Percentiles rank a stretch among this genome's conserved stretches.
phyloP scores from a whole-genome alignment of 768 basidiomycete species.

The Trametes sanguinea region DNA sequence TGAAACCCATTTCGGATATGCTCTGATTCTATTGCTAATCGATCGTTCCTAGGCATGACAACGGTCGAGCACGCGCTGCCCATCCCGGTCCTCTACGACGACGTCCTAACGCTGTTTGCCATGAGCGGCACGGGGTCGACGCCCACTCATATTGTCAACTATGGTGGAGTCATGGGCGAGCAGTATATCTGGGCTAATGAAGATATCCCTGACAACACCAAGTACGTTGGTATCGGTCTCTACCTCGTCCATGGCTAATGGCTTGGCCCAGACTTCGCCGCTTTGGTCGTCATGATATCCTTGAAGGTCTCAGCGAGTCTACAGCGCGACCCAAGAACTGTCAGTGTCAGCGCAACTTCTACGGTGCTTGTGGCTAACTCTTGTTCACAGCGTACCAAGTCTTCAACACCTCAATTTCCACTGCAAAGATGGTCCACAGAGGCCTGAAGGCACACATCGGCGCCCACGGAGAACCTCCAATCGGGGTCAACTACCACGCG shows the following conservation, averaged over 20 bases:
- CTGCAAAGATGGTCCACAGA: slow-evolving; percentile 66
- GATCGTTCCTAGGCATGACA: slow-evolving; percentile 60
- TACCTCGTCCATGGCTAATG: not conserved
- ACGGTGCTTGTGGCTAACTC: not conserved
- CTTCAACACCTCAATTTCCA: slow-evolving; percentile 69
- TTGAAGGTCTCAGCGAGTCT: slow-evolving; percentile 62
- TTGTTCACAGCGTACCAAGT: slow-evolving; percentile 53
- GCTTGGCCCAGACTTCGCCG: slow-evolving; percentile 50
- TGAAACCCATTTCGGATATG: slow-evolving; percentile 26
- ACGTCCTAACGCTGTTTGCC: slow-evolving; percentile 61
- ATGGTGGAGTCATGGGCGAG: slow-evolving; percentile 72
- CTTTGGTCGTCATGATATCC: slow-evolving; percentile 64
- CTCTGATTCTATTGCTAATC: not conserved
- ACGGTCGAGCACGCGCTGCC: slow-evolving; percentile 75
- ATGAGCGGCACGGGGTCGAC: slow-evolving; percentile 71
- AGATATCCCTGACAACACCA: slow-evolving; percentile 67
- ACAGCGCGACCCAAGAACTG: slow-evolving; percentile 60
- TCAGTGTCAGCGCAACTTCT: slow-evolving; percentile 34
- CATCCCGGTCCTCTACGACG: slow-evolving; percentile 64
- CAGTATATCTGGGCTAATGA: slow-evolving; percentile 65
- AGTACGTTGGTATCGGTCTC: slow-evolving; percentile 43
- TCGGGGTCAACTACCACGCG: slow-evolving; percentile 76
- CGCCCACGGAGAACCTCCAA: slow-evolving; percentile 70
- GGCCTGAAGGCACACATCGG: slow-evolving; percentile 68
- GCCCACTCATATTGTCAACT: slow-evolving; percentile 77